Percentiles rank a stretch among this genome's conserved stretches.
phyloP scores from a whole-genome alignment of 2,329 filamentous ascomycete genomes.

The Penicillium rolfsii region DNA sequence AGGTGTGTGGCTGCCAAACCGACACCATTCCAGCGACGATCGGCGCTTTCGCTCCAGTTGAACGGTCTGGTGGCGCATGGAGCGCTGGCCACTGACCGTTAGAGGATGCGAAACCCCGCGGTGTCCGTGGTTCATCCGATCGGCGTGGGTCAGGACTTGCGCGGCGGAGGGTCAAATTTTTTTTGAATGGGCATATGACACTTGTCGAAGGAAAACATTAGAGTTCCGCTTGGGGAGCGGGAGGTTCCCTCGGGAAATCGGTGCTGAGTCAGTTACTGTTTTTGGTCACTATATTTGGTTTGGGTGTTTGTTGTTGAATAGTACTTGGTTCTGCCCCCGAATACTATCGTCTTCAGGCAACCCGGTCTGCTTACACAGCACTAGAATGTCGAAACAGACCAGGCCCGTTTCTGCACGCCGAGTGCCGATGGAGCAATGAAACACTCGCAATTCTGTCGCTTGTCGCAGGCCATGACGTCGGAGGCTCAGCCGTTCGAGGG shows the following conservation, averaged over 20 bases:
- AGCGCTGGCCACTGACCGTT: conserved; percentile 19
- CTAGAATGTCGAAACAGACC: not conserved
- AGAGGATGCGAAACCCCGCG: conserved; percentile 2
- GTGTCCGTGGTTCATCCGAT: conserved; percentile 19
- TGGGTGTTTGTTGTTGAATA: not conserved
- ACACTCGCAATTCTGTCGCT: not conserved
- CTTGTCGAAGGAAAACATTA: not conserved
- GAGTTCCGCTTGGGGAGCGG: not conserved
- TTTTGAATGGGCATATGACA: not conserved
- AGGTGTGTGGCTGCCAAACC: conserved; percentile 6
- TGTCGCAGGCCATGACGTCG: conserved; percentile 8
- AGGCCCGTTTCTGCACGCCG: not conserved
- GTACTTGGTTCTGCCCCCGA: not conserved
- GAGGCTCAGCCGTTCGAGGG: not conserved
- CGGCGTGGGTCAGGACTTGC: conserved; percentile 19
- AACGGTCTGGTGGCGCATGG: conserved; percentile 18
- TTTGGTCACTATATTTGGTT: not conserved
- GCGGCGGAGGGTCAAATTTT: conserved; percentile 9
- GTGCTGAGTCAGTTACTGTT: not conserved
- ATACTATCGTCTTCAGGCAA: not conserved
- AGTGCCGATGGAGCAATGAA: not conserved
- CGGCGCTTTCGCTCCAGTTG: conserved; percentile 15
- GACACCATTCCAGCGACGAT: conserved; percentile 14
- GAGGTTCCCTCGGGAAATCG: not conserved
- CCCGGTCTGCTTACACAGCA: not conserved